Percentiles rank a stretch among this genome's conserved stretches.
Evolutionary conservation across 2,329 filamentous ascomycete species (phyloP).

Genomic region (Plectosphaerella plurivora): DNA sequence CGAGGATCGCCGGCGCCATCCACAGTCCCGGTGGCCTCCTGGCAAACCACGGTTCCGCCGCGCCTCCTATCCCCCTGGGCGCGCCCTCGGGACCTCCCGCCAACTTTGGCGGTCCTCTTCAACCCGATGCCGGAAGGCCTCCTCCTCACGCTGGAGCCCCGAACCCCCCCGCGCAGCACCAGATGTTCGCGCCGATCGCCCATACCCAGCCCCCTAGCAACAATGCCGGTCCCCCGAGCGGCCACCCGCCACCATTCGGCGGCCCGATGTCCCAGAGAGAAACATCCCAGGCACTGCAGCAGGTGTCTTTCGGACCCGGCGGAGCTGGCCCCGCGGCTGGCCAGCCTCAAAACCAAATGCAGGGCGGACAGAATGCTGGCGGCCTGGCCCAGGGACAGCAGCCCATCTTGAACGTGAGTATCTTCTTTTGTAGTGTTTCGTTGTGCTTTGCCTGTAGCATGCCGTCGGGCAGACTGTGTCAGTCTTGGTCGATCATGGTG

Average conservation of each 20-base stretch:
- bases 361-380: slow-evolving; percentile 29
- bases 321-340: slow-evolving; percentile 27
- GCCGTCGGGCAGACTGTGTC: no score
- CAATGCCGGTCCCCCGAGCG: slow-evolving; percentile 54
- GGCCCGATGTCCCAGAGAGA: slow-evolving; percentile 61
- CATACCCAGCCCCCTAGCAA: slow-evolving; percentile 46
- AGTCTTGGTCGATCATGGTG: no score
- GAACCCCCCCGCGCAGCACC: slow-evolving; percentile 42
- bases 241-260: slow-evolving; percentile 63
- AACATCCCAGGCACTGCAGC: slow-evolving; percentile 50
- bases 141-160: slow-evolving; percentile 47
- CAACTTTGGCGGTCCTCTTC: slow-evolving; percentile 51
- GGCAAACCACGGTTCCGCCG: slow-evolving; percentile 62
- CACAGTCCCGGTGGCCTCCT: slow-evolving; percentile 90
- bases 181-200: slow-evolving; percentile 53
- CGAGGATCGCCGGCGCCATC: slow-evolving; percentile 73
- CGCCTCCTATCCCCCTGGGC: slow-evolving; percentile 47
- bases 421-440: not conserved
- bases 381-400: slow-evolving; percentile 74
- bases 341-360: slow-evolving; percentile 6
- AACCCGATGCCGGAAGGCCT: slow-evolving; percentile 45
- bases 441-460: no score
- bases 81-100: slow-evolving; percentile 45
- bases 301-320: slow-evolving; percentile 55
- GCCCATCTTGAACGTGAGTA: slow-evolving; percentile 70